Percentiles rank a stretch among this genome's conserved stretches.
These are phyloP conservation scores for Quillaja saponaria DNA, from an alignment of 306 rosid genomes.

Conservation along the genomic window DNA sequence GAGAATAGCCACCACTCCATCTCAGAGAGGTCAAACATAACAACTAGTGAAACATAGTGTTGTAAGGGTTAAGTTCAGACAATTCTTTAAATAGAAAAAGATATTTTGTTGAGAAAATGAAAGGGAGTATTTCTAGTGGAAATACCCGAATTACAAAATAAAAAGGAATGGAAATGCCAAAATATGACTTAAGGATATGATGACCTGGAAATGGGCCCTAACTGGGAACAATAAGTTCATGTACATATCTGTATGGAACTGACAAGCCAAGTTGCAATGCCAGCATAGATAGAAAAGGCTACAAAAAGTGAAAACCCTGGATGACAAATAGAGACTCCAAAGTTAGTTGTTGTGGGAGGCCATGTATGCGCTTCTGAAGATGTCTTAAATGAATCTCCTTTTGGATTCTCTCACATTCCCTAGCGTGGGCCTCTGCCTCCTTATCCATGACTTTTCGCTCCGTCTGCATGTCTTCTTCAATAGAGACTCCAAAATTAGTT, in stretches of 20 bases:
- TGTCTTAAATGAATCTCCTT: too few relatives aligned
- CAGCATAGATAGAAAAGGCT: not conserved
- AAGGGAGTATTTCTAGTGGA: too few relatives aligned
- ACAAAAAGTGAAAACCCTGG: conserved; percentile 1
- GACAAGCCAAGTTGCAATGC: conserved; percentile 1
- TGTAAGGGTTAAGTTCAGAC: conserved; percentile 3
- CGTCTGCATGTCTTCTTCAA: too few relatives aligned
- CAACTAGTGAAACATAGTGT: not conserved
- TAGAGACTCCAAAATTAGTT: too few relatives aligned
- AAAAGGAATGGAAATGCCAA: too few relatives aligned
- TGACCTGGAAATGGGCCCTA: not conserved
- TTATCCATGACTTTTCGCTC: too few relatives aligned
- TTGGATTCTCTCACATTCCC: too few relatives aligned
- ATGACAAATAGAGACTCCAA: not conserved
- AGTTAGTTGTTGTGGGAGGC: too few relatives aligned
- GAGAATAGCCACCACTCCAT: conserved; percentile 19
- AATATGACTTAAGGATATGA: not conserved
- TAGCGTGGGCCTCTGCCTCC: too few relatives aligned
- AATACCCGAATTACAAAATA: too few relatives aligned
- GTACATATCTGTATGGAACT: conserved; percentile 6
- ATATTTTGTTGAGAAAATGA: not conserved
- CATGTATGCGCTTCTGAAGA: too few relatives aligned
- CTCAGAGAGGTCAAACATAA: conserved; percentile 11
- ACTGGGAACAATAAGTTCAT: conserved; percentile 3
- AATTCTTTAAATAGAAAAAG: conserved; percentile 8